Evolutionary conservation across 495 filamentous ascomycete genomes (phyloP), one percentile per base, ranked within the genome.

Genomic region (Astrothelium macrocarpum): DNA sequence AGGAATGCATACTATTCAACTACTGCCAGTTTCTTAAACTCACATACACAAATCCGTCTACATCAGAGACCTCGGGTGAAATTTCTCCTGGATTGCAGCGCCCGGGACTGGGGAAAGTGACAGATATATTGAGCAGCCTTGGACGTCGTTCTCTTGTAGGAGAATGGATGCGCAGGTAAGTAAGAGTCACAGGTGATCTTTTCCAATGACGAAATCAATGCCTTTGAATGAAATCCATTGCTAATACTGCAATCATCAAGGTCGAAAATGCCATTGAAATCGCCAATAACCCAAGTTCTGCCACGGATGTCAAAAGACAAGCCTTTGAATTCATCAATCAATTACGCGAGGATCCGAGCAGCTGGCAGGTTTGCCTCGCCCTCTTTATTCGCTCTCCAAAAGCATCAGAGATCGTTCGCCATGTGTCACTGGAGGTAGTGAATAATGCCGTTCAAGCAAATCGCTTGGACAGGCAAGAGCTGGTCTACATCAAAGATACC

Each of bases 211-310:
- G 5, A 1, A 5, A 5, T 9, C 3, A 29, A 28, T 26, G 23
- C 49, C 25, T 26, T 2, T 25, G 2, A 28, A 26, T 56, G 25
- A 56, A 20, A 5, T 1, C 29, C 16, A 3, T 29, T 0, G 16
- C 49, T 29, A 16, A 56, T 29, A 9, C 16, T 28, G 20, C 49
- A 64, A 66, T 65, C 39, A 20, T 62, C 42, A 72, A 96, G 90
- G 86, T 96, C 75, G 87, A 91, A 75, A 90, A 88, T 76, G 91
- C 91, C 75, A 92, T 97, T 78, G 83, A 94, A 74, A 90, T 96
- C 79, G 89, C 88, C 77, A 90, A 82, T 80, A 85, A 93, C 75
- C 86, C 89, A 67, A 73, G 79, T 65, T 84, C 90, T 62, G 82
- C 90, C 77, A 84, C 84, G 70, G 76, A 80, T 65, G 83, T 95